phyloP scores from a whole-genome alignment of 805 yeast species.

The Metschnikowia picachoensis region DNA sequence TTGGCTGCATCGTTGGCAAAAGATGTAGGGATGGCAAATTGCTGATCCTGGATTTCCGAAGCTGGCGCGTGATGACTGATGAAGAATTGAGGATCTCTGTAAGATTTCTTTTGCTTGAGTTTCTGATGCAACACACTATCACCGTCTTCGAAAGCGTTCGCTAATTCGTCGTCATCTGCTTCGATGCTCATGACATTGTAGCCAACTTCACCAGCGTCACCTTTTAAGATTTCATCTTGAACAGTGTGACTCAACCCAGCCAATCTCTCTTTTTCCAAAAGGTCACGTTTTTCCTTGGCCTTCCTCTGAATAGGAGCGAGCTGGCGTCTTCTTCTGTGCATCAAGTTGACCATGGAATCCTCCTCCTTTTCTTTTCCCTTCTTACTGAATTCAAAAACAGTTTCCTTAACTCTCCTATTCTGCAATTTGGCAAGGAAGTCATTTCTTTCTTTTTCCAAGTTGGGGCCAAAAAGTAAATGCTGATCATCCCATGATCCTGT shows the following conservation, averaged over 20 bases:
- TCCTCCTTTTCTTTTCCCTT: slow-evolving; percentile 47
- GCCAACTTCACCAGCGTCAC: slow-evolving; percentile 47
- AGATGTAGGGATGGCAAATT: slow-evolving; percentile 52
- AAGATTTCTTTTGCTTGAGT: slow-evolving; percentile 37
- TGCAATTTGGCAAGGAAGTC: slow-evolving; percentile 67
- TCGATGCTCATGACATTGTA: slow-evolving; percentile 38
- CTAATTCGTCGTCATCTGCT: slow-evolving; percentile 45
- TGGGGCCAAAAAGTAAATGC: slow-evolving; percentile 73
- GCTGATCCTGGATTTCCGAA: slow-evolving; percentile 74
- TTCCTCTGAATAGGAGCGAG: slow-evolving; percentile 82
- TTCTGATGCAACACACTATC: slow-evolving; percentile 36
- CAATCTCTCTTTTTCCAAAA: slow-evolving; percentile 66
- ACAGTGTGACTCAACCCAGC: slow-evolving; percentile 71
- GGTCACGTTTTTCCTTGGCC: slow-evolving; percentile 64
- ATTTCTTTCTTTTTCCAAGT: slow-evolving; percentile 69
- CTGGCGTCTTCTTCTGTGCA: slow-evolving; percentile 83
- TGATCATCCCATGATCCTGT: slow-evolving; percentile 84
- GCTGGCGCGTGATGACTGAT: slow-evolving; percentile 88
- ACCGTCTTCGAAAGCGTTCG: slow-evolving; percentile 50
- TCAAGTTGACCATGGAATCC: slow-evolving; percentile 70
- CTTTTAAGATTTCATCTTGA: slow-evolving; percentile 68
- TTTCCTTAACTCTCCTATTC: slow-evolving; percentile 72
- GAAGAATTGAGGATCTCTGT: slow-evolving; percentile 74
- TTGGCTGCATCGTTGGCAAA: slow-evolving; percentile 81
- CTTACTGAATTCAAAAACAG: slow-evolving; percentile 84